Evolutionary conservation across 2,329 filamentous ascomycete genomes (phyloP).

Genomic region (Orbilia quercus): DNA sequence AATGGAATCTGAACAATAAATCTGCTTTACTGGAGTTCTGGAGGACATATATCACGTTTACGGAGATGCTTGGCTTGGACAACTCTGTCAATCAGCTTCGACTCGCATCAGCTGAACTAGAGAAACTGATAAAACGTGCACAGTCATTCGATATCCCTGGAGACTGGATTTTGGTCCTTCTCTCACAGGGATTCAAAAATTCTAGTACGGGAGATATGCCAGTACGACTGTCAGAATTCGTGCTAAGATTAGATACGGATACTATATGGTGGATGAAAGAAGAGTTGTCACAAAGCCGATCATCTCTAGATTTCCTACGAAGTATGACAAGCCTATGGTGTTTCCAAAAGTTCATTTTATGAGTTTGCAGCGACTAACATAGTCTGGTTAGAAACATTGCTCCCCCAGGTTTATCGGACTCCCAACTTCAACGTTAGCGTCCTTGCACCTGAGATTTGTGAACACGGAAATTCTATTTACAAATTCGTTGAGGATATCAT

Average conservation of each 20-base stretch:
- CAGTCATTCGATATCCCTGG: slow-evolving; percentile 33
- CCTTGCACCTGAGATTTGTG: slow-evolving; percentile 28
- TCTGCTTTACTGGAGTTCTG: slow-evolving; percentile 43
- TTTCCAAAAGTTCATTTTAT: background rate
- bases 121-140: slow-evolving; percentile 34
- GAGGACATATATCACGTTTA: slow-evolving; percentile 59
- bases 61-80: slow-evolving; percentile 59
- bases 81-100: slow-evolving; percentile 60
- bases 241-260: slow-evolving; percentile 25
- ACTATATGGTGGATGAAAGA: slow-evolving; percentile 45
- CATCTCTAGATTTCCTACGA: slow-evolving; percentile 35
- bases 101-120: slow-evolving; percentile 57
- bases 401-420: slow-evolving; percentile 46
- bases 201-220: slow-evolving; percentile 56
- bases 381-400: slow-evolving; percentile 11
- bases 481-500: slow-evolving; percentile 33
- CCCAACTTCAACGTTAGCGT: slow-evolving; percentile 47
- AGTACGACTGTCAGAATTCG: slow-evolving; percentile 43
- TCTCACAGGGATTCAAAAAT: slow-evolving; percentile 57
- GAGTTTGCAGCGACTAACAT: background rate
- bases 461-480: slow-evolving; percentile 43
- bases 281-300: background rate
- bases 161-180: slow-evolving; percentile 59
- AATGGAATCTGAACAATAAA: slow-evolving; percentile 31
- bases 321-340: slow-evolving; percentile 32